Percentiles rank a stretch among this genome's conserved stretches.
These are phyloP conservation scores for Bonnemaisonia californica DNA, from an alignment of 31 red algal species.

Conservation along the genomic window DNA sequence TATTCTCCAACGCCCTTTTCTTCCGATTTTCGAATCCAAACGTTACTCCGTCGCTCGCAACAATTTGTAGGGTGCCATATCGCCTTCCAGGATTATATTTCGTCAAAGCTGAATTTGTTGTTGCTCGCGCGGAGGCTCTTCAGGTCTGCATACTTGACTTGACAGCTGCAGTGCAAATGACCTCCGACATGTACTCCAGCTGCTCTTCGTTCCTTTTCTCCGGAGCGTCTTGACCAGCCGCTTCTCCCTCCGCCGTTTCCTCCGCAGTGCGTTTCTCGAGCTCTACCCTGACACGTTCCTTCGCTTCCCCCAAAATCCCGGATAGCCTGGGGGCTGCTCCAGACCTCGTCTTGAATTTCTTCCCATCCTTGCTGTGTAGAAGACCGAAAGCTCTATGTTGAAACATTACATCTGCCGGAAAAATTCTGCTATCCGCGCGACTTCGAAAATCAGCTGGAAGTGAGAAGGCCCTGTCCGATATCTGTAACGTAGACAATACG, in stretches of 20 bases:
- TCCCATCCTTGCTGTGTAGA: constrained; percentile 94
- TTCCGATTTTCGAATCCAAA: constrained; percentile 66
- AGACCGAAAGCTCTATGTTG: constrained; percentile 98
- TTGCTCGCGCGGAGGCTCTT: constrained; percentile 83
- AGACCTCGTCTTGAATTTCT: constrained; percentile 98
- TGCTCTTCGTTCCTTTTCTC: constrained; percentile 52
- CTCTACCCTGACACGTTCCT: constrained; percentile 64
- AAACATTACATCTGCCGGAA: constrained; percentile 62
- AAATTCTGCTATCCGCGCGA: constrained; percentile 74
- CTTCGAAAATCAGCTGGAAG: constrained; percentile 97
- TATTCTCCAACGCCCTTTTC: constrained; percentile 77
- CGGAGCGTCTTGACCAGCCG: constrained; percentile 35
- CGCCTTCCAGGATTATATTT: constrained; percentile 95
- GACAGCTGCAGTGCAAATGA: constrained; percentile 81
- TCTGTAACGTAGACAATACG: constrained; percentile 99
- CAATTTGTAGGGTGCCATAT: constrained; percentile 97
- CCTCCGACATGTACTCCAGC: constrained; percentile 65
- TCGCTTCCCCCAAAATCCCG: constrained; percentile 90
- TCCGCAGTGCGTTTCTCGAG: constrained; percentile 57
- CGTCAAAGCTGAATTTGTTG: constrained; percentile 96
- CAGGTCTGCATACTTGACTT: constrained; percentile 98
- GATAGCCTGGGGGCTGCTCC: constrained; percentile 90
- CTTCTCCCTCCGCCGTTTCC: constrained; percentile 27
- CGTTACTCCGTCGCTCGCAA: constrained; percentile 34
- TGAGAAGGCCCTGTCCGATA: constrained; percentile 93